Evolutionary conservation across 2,329 filamentous ascomycete genomes (phyloP).

Genomic region (Fusarium sp.): DNA sequence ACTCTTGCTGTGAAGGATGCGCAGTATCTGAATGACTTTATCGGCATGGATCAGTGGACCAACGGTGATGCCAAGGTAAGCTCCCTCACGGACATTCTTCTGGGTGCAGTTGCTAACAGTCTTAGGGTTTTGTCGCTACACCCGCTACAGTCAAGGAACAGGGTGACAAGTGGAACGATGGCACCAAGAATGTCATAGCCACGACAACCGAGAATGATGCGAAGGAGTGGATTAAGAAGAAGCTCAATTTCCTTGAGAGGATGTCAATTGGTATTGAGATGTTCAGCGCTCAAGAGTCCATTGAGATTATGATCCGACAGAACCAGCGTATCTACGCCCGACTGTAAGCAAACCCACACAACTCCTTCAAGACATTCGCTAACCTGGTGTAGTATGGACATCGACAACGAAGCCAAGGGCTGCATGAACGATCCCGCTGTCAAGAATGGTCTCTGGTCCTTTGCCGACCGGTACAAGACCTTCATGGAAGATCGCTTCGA

Average conservation of each 20-base stretch:
- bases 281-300: background rate
- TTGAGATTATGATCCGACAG: background rate
- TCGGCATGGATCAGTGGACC: conserved; percentile 18
- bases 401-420: conserved; percentile 6
- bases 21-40: conserved; percentile 8
- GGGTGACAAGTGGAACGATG: background rate
- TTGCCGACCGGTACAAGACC: conserved; percentile 7
- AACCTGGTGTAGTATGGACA: background rate
- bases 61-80: conserved; percentile 18
- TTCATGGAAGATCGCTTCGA: conserved; percentile 11
- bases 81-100: too few relatives aligned
- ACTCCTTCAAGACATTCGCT: too few relatives aligned
- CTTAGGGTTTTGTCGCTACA: background rate
- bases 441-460: conserved; percentile 13
- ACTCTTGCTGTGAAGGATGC: background rate
- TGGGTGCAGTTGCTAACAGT: background rate
- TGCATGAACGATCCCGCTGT: conserved; percentile 2
- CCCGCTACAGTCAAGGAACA: background rate
- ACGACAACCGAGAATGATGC: background rate
- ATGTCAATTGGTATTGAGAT: conserved; percentile 15
- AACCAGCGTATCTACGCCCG: conserved; percentile 1
- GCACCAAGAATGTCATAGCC: background rate
- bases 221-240: background rate
- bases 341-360: too few relatives aligned
- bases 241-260: background rate